Conservation (phyloP, 2,329 filamentous ascomycete species). For the Aspergillus hortae region DNA sequence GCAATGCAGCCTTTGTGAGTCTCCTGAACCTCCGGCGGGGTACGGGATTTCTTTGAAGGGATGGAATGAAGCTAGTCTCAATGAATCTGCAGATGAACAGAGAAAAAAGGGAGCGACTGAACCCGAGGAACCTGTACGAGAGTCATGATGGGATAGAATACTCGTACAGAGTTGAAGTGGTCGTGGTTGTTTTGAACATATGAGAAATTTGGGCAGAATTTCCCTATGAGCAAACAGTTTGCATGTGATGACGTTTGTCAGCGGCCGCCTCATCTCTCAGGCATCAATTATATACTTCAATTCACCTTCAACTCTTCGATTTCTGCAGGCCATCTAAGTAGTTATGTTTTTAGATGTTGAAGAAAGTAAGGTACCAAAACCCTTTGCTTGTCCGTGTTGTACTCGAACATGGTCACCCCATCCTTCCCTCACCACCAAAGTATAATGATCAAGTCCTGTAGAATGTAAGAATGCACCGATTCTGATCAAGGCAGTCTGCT, state of each 20-base stretch:
- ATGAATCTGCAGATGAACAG: background rate
- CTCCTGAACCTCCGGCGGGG: conserved; percentile 7
- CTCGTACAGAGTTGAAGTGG: background rate
- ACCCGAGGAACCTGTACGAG: background rate
- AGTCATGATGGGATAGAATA: background rate
- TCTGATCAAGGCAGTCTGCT: background rate
- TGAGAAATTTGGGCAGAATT: background rate
- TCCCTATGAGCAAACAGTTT: background rate
- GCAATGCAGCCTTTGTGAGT: background rate
- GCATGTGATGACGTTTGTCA: too few species aligned
- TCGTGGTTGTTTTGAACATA: background rate
- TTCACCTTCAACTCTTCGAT: too few species aligned
- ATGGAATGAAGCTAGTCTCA: background rate
- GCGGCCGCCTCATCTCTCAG: too few species aligned
- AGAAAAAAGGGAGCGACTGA: background rate
- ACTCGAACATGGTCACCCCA: too few species aligned
- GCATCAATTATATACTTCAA: too few species aligned
- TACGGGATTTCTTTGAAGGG: background rate
- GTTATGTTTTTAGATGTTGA: too few species aligned
- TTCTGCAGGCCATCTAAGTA: too few species aligned
- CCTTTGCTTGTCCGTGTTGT: too few species aligned
- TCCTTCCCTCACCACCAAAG: too few species aligned
- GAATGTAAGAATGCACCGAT: conserved; percentile 21
- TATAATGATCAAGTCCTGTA: too few species aligned
- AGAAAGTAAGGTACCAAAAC: too few species aligned